Base-by-base conservation (phyloP, 2,329 filamentous ascomycete genomes). In the Colletotrichum orbiculare region DNA sequence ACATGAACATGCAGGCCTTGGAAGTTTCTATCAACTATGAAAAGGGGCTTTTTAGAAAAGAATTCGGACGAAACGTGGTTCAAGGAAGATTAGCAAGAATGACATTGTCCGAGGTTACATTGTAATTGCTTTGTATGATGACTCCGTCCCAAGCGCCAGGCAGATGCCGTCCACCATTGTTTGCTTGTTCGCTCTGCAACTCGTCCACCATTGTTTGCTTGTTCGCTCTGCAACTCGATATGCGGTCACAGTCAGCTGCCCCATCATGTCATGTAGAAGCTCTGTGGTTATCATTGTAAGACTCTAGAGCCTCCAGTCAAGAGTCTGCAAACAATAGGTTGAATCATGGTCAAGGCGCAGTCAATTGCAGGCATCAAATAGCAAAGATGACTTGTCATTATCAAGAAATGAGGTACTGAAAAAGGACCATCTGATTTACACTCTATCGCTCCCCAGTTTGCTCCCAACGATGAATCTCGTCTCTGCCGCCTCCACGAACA, bases 381-480 rank as follows among this genome's bases (percentile, higher is more conserved):
- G 46, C 59, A 63, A 49, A 48, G 37, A 57, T 56, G 63, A 48
- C 63, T 65, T 57, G 53, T 66, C 63, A 66, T 66, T 66, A 66
- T 66, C 58, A 63, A 66, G 50, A 54, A 67, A 63, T 63, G 55
- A 72, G 70, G 71, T 74, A 76, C 81, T 79, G 76, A 78, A 79
- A 80, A 74, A 71, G 70, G 69, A 72, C 79, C 76, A 77, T 79
- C 78, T 83, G 80, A 82, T 82, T 82, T 82, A 83, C 81, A 83
- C 79, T 82, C 79, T 81, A 79, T 72, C 68, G 72, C 72, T 69
- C 71, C 68, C 63, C 66, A 49, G 39, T 59, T 61, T 64, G 66
- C 68, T 67, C 69, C 67, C 67, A 68, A 66, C 64, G 49, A 64
- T 67, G 62, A 62, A 68, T 63, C 58, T 65, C 64, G 59, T 69